phyloP scores from a whole-genome alignment of 2,329 filamentous ascomycete genomes.

The Chaetothyriales sp. region DNA sequence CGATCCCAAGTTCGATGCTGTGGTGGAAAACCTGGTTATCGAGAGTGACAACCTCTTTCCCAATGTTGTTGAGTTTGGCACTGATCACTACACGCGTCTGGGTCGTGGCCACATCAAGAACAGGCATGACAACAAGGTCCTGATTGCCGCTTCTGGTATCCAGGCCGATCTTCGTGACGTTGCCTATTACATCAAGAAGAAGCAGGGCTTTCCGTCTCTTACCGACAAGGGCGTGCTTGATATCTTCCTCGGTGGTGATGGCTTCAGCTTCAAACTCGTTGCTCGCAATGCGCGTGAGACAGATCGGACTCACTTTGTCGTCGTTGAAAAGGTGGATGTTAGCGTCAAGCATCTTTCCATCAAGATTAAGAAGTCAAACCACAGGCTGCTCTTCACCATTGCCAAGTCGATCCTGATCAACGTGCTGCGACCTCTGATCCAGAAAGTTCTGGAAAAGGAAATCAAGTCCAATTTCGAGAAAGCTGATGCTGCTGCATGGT shows the following conservation, averaged over 20 bases:
- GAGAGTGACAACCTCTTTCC: conserved; percentile 96
- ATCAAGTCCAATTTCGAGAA: conserved; percentile 71
- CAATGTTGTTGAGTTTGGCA: conserved; percentile 75
- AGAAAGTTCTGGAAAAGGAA: conserved; percentile 78
- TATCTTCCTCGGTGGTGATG: conserved; percentile 71
- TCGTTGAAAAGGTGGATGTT: conserved; percentile 77
- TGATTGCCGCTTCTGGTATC: conserved; percentile 74
- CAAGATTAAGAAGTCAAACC: conserved; percentile 86
- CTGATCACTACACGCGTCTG: conserved; percentile 90
- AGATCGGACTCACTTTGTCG: conserved; percentile 77
- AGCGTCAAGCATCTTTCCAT: conserved; percentile 70
- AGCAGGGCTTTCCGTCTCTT: conserved; percentile 80
- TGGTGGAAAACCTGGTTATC: conserved; percentile 88
- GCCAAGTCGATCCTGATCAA: conserved; percentile 81
- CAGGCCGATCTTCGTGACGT: conserved; percentile 85
- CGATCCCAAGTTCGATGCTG: conserved; percentile 68
- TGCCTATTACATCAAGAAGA: conserved; percentile 88
- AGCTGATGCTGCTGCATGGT: conserved; percentile 57
- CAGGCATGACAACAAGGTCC: conserved; percentile 69
- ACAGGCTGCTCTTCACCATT: conserved; percentile 76
- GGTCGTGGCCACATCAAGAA: conserved; percentile 76
- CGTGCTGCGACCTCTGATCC: conserved; percentile 67
- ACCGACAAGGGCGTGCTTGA: conserved; percentile 81
- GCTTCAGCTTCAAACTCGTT: conserved; percentile 84
- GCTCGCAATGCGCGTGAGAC: conserved; percentile 65